A percentile compares a stretch with the other conserved stretches of the same genome.
Evolutionary conservation across 805 yeast species (phyloP).

Genomic region (Hanseniaspora guilliermondii): DNA sequence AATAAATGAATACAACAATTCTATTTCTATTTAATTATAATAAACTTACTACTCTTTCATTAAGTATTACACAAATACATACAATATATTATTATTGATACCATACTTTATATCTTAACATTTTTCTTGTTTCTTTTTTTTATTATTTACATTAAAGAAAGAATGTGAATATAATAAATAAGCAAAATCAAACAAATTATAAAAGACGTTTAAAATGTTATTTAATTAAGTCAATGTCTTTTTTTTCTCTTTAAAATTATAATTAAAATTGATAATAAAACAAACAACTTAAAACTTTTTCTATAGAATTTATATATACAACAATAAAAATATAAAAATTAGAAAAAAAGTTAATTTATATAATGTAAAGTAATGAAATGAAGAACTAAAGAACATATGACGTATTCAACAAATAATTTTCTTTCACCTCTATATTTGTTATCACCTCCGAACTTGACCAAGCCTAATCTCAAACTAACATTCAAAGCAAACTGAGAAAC

Average conservation of each 20-base stretch:
- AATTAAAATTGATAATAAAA: too few relatives aligned
- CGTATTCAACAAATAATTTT: conserved; percentile 75
- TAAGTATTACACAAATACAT: background rate
- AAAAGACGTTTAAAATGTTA: too few relatives aligned
- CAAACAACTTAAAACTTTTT: too few relatives aligned
- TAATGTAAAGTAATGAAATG: conserved; percentile 87
- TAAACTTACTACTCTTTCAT: background rate
- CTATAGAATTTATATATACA: too few relatives aligned
- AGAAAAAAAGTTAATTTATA: conserved; percentile 49
- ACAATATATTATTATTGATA: background rate
- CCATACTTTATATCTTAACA: too few relatives aligned
- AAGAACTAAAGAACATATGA: conserved; percentile 72
- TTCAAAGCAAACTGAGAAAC: conserved; percentile 93
- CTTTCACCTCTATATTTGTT: conserved; percentile 26
- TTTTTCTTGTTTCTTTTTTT: too few relatives aligned
- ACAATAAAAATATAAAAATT: background rate
- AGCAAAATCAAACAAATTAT: too few relatives aligned
- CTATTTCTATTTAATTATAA: background rate
- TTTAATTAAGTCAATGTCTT: too few relatives aligned
- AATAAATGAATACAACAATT: background rate
- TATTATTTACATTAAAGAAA: too few relatives aligned
- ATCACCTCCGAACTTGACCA: conserved; percentile 24
- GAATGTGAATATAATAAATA: too few relatives aligned
- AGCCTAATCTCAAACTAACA: conserved; percentile 69
- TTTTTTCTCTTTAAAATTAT: too few relatives aligned